Conservation (phyloP, 192 early-diverging fungal genomes). For the Coemansia sp. region DNA sequence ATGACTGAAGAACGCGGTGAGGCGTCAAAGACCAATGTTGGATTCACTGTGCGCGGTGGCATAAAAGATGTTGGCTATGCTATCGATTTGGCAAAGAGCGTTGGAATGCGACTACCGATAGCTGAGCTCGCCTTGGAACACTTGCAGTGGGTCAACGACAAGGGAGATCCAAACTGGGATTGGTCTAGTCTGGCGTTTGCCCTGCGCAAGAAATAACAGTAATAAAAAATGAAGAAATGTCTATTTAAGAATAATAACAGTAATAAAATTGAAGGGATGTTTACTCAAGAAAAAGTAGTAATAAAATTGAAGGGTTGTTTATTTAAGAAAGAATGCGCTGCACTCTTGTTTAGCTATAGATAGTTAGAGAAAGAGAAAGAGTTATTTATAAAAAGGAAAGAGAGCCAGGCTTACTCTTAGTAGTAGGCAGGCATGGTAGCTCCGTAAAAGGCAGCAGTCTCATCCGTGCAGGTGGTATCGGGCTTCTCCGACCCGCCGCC, state of each 20-base stretch:
- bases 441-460: constrained; percentile 3
- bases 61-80: constrained; percentile 51
- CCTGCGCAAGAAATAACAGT: constrained; percentile 20
- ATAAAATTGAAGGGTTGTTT: constrained; percentile 5
- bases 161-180: constrained; percentile 45
- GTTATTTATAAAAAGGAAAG: not conserved
- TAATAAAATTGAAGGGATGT: too few species aligned
- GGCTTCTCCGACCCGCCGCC: constrained; percentile 16
- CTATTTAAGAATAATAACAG: too few species aligned
- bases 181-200: constrained; percentile 40
- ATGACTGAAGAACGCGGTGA: constrained; percentile 30
- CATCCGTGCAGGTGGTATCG: constrained; percentile 40
- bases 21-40: constrained; percentile 42
- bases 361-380: not conserved
- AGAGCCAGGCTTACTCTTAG: constrained; percentile 13
- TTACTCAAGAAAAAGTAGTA: not conserved
- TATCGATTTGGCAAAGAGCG: constrained; percentile 39
- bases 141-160: constrained; percentile 40
- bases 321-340: constrained; percentile 5
- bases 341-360: constrained; percentile 12
- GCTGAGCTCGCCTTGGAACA: constrained; percentile 39
- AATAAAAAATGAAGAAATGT: too few species aligned
- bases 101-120: constrained; percentile 28
- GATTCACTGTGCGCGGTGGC: constrained; percentile 34
- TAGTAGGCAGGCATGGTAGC: constrained; percentile 24